Evolutionary conservation across 2,329 filamentous ascomycete species (phyloP).

Genomic region (Colletotrichum scovillei): DNA sequence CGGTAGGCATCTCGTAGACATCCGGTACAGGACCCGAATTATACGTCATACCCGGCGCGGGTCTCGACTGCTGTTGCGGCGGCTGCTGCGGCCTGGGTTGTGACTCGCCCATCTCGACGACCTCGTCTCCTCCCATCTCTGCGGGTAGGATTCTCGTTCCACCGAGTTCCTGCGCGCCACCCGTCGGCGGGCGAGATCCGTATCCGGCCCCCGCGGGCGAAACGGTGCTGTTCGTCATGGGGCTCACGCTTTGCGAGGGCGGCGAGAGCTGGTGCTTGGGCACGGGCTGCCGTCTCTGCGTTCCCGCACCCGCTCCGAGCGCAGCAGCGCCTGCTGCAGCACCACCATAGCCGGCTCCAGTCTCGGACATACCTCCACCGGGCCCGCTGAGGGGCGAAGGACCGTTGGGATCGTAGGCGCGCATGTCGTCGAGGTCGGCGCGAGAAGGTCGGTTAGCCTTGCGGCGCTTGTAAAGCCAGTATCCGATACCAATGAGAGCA

Average conservation of each 20-base stretch:
- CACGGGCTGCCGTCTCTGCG: slow-evolving; percentile 17
- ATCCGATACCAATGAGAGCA: slow-evolving; percentile 36
- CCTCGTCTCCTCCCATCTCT: slow-evolving; percentile 35
- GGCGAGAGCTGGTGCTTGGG: slow-evolving; percentile 27
- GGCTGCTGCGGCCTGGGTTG: slow-evolving; percentile 27
- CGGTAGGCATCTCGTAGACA: slow-evolving; percentile 56
- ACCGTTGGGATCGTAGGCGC: slow-evolving; percentile 53
- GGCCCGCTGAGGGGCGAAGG: slow-evolving; percentile 16
- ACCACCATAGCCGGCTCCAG: neutral
- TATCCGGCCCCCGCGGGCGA: slow-evolving; percentile 17
- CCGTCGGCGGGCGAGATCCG: slow-evolving; percentile 22
- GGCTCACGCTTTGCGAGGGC: slow-evolving; percentile 28
- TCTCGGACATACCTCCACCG: slow-evolving; percentile 26
- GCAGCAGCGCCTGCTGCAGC: neutral
- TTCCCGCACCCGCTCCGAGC: neutral
- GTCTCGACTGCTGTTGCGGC: neutral
- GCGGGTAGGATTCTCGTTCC: slow-evolving; percentile 25
- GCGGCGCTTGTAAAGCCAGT: slow-evolving; percentile 38
- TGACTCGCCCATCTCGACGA: slow-evolving; percentile 49
- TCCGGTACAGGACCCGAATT: slow-evolving; percentile 45
- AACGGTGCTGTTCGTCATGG: slow-evolving; percentile 23
- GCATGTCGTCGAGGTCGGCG: slow-evolving; percentile 39
- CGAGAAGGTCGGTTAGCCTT: slow-evolving; percentile 32
- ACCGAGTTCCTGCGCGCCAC: slow-evolving; percentile 28
- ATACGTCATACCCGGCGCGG: slow-evolving; percentile 47